Base-by-base conservation (phyloP, 208 protist genomes). In the Acanthamoeba sp. region DNA sequence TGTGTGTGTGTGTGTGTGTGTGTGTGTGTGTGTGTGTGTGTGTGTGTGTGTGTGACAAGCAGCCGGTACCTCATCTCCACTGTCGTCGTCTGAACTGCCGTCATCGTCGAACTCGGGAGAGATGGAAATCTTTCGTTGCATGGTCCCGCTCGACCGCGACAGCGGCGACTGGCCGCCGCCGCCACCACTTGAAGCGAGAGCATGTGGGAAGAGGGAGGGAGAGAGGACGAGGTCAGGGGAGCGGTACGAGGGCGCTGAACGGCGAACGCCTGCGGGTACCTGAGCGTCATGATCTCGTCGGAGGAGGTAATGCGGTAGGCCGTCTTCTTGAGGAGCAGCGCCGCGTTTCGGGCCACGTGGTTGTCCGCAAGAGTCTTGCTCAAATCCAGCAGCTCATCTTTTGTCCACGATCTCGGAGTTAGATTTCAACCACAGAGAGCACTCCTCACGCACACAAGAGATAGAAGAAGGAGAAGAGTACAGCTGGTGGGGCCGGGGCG, bases 291-390 rank as follows among this genome's bases (percentile, higher is more conserved):
- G 66, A 78, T 32, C 7, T 78, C 66, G 6, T 78, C 66, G 6
- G 66, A 78, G 0, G 66, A 78, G 22, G 34, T 78, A 4, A 45
- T 32, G 66, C 66, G 66, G n/a, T 9, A 40, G 29, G 66, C 66
- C 36, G 66, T 78, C 66, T 78, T 78, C 36, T 78, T 78, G 66
- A 78, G 66, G 6, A 78, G 66, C 1, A 78, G 34, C 29, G 66
- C 66, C 10, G 29, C 29, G 66, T 78, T 78, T 32, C 66, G 66
- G 34, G 32, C 66, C 16, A 78, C 66, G 4, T 34, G 5, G 66
- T 78, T 34, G 29, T 78, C 24, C 29, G 24, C 14, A 9, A 78
- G 32, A 38, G 29, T 78, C 66, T 42, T 34, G 36, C 27, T 42
- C 29, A 78, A 22, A 20, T 78, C 66, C 29, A 78, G 66, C 29